Evolutionary conservation across 2,329 filamentous ascomycete species (phyloP), one percentile per base, ranked within the genome.

Genomic region (Huntiella moniliformis): DNA sequence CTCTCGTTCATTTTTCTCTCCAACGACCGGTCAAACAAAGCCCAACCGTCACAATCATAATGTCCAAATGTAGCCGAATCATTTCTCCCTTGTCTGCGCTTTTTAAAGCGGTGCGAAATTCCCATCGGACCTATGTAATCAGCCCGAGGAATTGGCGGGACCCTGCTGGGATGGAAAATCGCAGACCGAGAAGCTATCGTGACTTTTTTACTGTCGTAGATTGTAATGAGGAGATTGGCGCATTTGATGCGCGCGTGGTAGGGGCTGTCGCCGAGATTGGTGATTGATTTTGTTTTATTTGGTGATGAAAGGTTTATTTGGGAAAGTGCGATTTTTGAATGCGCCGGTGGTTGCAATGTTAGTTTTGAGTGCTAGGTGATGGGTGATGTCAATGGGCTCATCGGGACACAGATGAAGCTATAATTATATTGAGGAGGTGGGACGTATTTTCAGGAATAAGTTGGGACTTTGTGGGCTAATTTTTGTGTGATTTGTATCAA

Each of bases 1-100:
- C 39, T 41, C 39, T 41, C 39, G n/a, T 41, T 41, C 39, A 41
- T 41, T 41, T 41, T 40, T 16, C n/a, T 8, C 36, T 15, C 5
- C 10, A 40, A 17, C 13, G 31, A 28, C 11, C 4, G 15, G 8
- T 18, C 8, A 32, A 10, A 41, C 13, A 8, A 17, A 15, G 39
- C 7, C 2, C 17, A 41, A 41, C 0, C 4, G 1, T 32, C 16
- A 12, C 12, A n/a, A 41, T 17, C 12, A 18, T 17, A 7, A 17
- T 12, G 18, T 39, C 1, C 17, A 17, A 40, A 37, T 37, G n/a
- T 38, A 18, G 10, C 15, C 3, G 2, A 18, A 3, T 13, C 15
- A 11, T 38, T 38, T 38, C 18, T 38, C 15, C 37, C 37, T 15
- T 38, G 15, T 13, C 22, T 28, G 22, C 3, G 7, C 22, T 28